Evolutionary conservation across 352 stramenopile species (phyloP).

Genomic region (Globisporangium ultimum): DNA sequence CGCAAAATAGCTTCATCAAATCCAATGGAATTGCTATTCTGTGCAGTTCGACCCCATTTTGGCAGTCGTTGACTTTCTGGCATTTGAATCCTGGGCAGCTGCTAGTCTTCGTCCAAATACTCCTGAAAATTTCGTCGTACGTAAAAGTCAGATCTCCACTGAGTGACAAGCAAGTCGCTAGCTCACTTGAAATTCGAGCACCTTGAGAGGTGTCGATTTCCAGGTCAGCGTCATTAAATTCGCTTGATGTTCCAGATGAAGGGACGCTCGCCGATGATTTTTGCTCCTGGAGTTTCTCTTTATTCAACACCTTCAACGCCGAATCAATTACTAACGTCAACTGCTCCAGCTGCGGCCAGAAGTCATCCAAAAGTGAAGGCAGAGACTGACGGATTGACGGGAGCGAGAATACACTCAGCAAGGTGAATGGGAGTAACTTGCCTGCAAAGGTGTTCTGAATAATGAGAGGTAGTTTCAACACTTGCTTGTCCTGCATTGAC

Average conservation of each 20-base stretch:
- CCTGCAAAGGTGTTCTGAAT: slow-evolving; percentile 61
- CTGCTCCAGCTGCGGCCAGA: slow-evolving; percentile 47
- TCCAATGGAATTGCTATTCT: slow-evolving; percentile 37
- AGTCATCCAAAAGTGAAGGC: slow-evolving; percentile 28
- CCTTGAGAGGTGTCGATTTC: slow-evolving; percentile 7
- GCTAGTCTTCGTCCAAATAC: slow-evolving; percentile 39
- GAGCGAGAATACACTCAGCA: slow-evolving; percentile 67
- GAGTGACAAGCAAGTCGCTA: slow-evolving; percentile 24
- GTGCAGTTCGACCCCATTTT: slow-evolving; percentile 24
- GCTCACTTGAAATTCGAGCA: slow-evolving; percentile 29
- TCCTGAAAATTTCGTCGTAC: slow-evolving; percentile 31
- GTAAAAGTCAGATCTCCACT: slow-evolving; percentile 13
- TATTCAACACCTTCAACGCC: slow-evolving; percentile 3
- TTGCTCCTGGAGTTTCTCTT: neutral
- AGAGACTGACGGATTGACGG: slow-evolving; percentile 48
- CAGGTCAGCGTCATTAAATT: neutral
- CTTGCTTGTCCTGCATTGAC: slow-evolving; percentile 16
- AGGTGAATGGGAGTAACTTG: slow-evolving; percentile 71
- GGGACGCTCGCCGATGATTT: neutral
- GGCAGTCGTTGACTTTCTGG: slow-evolving; percentile 30
- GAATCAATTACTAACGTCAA: slow-evolving; percentile 23
- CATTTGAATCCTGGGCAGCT: slow-evolving; percentile 19
- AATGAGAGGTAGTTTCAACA: slow-evolving; percentile 21
- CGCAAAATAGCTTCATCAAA: slow-evolving; percentile 40
- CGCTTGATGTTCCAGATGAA: neutral